Conservation (phyloP, 257 asterid genomes). For the Penstemon davidsonii region DNA sequence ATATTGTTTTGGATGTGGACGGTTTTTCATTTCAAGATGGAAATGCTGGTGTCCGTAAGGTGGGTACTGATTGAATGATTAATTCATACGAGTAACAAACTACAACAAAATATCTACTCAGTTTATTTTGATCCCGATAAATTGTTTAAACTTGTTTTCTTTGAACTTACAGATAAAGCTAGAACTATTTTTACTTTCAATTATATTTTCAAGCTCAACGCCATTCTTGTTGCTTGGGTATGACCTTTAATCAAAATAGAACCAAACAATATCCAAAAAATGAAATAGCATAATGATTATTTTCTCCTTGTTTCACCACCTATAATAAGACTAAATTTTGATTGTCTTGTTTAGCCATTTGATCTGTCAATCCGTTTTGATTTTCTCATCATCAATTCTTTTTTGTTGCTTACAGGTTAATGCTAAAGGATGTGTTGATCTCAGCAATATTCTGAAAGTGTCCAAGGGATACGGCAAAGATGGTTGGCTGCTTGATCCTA, state of each 20-base stretch:
- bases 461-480: conserved; percentile 54
- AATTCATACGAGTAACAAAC: not conserved
- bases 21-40: conserved; percentile 54
- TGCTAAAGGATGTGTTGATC: conserved; percentile 46
- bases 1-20: conserved; percentile 38
- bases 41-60: conserved; percentile 26
- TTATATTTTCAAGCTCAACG: not conserved
- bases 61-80: conserved; percentile 19
- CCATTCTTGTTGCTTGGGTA: not conserved
- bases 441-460: conserved; percentile 49
- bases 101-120: not conserved
- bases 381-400: conserved; percentile 15
- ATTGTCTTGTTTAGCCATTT: not conserved
- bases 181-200: not conserved
- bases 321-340: not conserved
- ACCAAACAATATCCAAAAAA: not conserved
- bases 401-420: conserved; percentile 43
- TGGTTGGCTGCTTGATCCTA: conserved; percentile 35
- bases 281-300: conserved; percentile 8
- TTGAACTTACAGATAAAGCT: not conserved
- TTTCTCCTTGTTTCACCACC: not conserved
- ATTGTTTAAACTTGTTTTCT: not conserved
- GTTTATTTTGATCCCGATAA: not conserved
- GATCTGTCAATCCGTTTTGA: conserved; percentile 2
- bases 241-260: not conserved